Conservation (phyloP, 495 filamentous ascomycete genomes). For the Podospora pseudopauciseta region DNA sequence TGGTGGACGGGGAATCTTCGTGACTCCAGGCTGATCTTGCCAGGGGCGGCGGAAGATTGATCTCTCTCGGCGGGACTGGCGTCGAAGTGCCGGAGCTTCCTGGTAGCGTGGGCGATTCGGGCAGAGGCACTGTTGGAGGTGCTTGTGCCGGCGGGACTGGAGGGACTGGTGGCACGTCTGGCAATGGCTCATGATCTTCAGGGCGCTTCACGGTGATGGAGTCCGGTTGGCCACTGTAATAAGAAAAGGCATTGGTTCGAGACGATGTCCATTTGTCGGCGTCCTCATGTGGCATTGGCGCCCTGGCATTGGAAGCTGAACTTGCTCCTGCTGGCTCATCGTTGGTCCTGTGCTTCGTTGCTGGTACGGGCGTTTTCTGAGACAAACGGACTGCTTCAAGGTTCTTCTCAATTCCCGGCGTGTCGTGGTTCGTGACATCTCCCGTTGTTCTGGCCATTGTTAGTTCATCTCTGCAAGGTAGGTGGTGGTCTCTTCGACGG, state of each 20-base stretch:
- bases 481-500: not conserved
- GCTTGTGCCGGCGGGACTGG: not conserved
- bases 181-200: slow-evolving; percentile 9
- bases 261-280: slow-evolving; percentile 7
- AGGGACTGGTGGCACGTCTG: not conserved
- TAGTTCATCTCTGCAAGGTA: not conserved
- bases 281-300: not conserved
- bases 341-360: not conserved
- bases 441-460: not conserved
- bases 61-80: slow-evolving; percentile 3
- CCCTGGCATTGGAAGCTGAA: not conserved
- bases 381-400: not conserved
- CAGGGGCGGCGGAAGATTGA: slow-evolving; percentile 5
- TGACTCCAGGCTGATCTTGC: slow-evolving; percentile 12
- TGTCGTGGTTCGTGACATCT: not conserved
- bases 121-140: not conserved
- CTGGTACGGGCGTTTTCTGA: not conserved
- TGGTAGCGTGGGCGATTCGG: slow-evolving; percentile 15
- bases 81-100: not conserved
- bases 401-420: not conserved
- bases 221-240: slow-evolving; percentile 2
- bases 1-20: slow-evolving; percentile 14
- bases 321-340: not conserved
- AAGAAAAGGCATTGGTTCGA: slow-evolving; percentile 7
- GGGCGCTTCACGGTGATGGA: not conserved